Conservation (phyloP, 495 filamentous ascomycete genomes). For the Cercophora newfieldiana region DNA sequence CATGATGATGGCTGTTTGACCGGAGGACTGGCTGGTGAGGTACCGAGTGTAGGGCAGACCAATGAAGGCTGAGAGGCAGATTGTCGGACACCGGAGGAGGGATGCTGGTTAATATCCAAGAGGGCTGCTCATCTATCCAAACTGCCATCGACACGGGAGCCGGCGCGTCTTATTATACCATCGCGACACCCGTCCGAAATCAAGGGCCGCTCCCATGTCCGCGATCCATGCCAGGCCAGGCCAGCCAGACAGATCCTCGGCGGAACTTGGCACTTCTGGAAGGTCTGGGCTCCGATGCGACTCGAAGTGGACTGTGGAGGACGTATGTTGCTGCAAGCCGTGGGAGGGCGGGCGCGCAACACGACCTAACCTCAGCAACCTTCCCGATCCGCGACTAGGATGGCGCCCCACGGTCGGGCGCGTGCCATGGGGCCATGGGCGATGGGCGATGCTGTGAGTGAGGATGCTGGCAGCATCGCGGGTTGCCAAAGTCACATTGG, state of each 20-base stretch:
- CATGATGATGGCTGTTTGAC: conserved; percentile 30
- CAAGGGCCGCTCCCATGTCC: neutral
- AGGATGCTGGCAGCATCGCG: neutral
- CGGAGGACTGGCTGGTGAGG: neutral
- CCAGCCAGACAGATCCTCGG: neutral
- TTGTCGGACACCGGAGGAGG: conserved; percentile 2
- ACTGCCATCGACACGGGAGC: neutral
- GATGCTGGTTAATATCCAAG: neutral
- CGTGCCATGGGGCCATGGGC: neutral
- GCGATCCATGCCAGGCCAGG: neutral
- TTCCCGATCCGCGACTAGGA: conserved; percentile 26
- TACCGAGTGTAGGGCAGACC: conserved; percentile 13
- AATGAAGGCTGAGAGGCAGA: neutral
- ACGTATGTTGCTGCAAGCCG: too few species aligned
- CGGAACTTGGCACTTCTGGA: conserved; percentile 14
- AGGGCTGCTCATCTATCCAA: conserved; percentile 8
- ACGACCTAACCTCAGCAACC: too few species aligned
- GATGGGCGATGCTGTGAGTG: neutral
- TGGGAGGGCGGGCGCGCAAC: too few species aligned
- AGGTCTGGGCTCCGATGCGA: neutral
- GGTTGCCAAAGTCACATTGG: conserved; percentile 10
- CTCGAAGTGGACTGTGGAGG: too few species aligned
- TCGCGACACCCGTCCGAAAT: neutral
- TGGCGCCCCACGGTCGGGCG: neutral
- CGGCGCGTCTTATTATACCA: neutral